Evolutionary conservation across 345 rosid species (phyloP).

Genomic region (Cardamine chenopodiifolia): DNA sequence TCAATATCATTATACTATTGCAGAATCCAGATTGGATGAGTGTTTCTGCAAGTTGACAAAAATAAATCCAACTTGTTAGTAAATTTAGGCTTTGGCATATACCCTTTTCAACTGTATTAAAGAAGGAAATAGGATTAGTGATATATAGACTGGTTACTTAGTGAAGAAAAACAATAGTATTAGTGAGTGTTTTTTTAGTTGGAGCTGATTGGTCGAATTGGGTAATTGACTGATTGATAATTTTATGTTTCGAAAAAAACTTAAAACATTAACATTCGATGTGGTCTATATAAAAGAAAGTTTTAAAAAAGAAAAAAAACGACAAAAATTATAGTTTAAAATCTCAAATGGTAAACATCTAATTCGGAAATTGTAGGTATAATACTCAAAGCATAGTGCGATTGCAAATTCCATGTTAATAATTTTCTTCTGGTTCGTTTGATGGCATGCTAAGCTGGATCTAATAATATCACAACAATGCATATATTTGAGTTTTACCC

Average conservation of each 20-base stretch:
- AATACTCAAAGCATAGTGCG: background rate
- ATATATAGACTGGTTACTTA: background rate
- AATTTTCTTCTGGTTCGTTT: background rate
- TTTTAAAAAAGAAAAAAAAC: background rate
- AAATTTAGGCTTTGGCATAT: background rate
- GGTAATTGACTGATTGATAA: background rate
- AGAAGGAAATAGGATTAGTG: background rate
- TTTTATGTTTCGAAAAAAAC: too few species aligned
- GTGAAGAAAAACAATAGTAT: background rate
- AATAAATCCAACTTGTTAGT: background rate
- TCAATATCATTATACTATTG: background rate
- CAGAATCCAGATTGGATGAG: background rate
- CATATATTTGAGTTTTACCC: background rate
- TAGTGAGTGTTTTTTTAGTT: background rate
- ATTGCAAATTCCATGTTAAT: background rate
- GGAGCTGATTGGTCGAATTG: background rate
- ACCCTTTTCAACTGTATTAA: background rate
- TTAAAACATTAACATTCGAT: too few species aligned
- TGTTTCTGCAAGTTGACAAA: background rate
- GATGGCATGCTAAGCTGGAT: background rate
- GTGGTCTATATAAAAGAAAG: too few species aligned
- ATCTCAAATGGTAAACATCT: background rate
- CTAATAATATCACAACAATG: constrained; percentile 1
- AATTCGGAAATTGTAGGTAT: background rate
- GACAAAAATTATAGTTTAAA: background rate